These are phyloP conservation scores for Porphyra umbilicalis DNA, from an alignment of 31 red algal species.

Conservation along the genomic window DNA sequence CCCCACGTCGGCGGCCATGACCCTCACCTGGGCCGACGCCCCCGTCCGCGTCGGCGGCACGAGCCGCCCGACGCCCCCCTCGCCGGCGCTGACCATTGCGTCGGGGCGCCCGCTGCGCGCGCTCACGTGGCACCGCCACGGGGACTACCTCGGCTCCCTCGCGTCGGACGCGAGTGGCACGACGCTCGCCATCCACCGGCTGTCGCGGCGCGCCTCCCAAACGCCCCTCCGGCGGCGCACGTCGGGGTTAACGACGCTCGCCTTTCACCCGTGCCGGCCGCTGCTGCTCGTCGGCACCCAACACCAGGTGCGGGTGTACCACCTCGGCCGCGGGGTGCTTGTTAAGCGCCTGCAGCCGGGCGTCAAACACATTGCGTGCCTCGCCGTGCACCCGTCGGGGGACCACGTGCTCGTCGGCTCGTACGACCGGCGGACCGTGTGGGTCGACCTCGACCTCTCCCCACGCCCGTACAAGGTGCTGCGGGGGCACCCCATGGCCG, in stretches of 20 bases:
- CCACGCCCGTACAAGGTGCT: conserved; percentile 62
- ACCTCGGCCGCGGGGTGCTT: conserved; percentile 44
- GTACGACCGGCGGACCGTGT: conserved; percentile 70
- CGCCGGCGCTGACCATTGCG: conserved; percentile 19
- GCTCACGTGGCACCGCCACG: conserved; percentile 61
- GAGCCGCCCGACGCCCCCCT: background rate
- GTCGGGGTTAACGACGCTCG: conserved; percentile 36
- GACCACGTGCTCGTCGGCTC: conserved; percentile 79
- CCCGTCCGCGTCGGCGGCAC: background rate
- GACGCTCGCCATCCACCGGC: conserved; percentile 56
- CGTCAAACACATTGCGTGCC: conserved; percentile 69
- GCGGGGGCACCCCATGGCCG: conserved; percentile 53
- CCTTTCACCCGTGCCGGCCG: conserved; percentile 84
- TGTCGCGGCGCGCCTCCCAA: conserved; percentile 54
- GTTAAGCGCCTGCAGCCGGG: conserved; percentile 74
- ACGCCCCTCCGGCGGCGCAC: conserved; percentile 55
- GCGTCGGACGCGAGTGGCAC: conserved; percentile 48
- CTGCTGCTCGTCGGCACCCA: conserved; percentile 81
- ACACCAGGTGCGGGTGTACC: conserved; percentile 83
- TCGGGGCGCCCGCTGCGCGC: conserved; percentile 25
- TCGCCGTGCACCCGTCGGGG: conserved; percentile 85
- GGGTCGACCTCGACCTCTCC: conserved; percentile 85
- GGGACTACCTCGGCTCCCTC: conserved; percentile 71
- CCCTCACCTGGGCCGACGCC: background rate
- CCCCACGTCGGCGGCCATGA: background rate